phyloP scores from a whole-genome alignment of 129 eudicot genomes.

The Pulicaria dysenterica region DNA sequence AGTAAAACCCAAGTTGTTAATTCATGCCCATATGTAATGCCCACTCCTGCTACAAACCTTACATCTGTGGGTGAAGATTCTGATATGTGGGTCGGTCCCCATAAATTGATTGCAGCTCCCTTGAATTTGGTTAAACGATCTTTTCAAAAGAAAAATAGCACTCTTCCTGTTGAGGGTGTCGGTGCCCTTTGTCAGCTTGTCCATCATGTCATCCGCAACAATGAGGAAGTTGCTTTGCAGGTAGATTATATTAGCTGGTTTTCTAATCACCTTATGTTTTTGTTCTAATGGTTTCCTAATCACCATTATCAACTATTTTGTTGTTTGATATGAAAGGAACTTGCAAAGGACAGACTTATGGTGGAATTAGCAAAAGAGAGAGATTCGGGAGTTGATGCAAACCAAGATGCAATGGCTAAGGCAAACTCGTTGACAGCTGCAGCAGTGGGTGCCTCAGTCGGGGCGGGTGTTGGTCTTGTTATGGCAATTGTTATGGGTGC shows the following conservation, averaged over 20 bases:
- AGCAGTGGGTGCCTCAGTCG: slow-evolving; percentile 91
- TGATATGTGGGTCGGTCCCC: slow-evolving; percentile 48
- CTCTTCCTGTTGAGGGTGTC: slow-evolving; percentile 94
- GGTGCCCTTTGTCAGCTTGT: slow-evolving; percentile 73
- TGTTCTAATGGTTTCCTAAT: background rate
- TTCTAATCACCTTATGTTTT: background rate
- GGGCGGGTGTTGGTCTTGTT: slow-evolving; percentile 88
- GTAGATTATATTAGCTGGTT: slow-evolving; percentile 27
- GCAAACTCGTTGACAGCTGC: slow-evolving; percentile 78
- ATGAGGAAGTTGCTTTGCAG: slow-evolving; percentile 90
- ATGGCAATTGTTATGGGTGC: slow-evolving; percentile 99
- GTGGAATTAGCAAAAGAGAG: slow-evolving; percentile 69
- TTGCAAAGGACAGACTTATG: slow-evolving; percentile 72
- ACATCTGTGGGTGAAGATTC: slow-evolving; percentile 38
- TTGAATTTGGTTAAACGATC: slow-evolving; percentile 59
- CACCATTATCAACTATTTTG: background rate
- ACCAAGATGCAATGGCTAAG: slow-evolving; percentile 62
- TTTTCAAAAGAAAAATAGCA: slow-evolving; percentile 61
- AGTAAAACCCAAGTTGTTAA: slow-evolving; percentile 62
- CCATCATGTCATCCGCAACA: slow-evolving; percentile 64
- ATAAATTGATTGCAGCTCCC: slow-evolving; percentile 57
- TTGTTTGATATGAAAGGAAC: slow-evolving; percentile 50
- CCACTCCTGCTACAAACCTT: slow-evolving; percentile 52
- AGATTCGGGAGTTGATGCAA: slow-evolving; percentile 45
- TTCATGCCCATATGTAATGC: slow-evolving; percentile 85